Conservation (phyloP, 768 basidiomycete species). For the Rhizopogon salebrosus region DNA sequence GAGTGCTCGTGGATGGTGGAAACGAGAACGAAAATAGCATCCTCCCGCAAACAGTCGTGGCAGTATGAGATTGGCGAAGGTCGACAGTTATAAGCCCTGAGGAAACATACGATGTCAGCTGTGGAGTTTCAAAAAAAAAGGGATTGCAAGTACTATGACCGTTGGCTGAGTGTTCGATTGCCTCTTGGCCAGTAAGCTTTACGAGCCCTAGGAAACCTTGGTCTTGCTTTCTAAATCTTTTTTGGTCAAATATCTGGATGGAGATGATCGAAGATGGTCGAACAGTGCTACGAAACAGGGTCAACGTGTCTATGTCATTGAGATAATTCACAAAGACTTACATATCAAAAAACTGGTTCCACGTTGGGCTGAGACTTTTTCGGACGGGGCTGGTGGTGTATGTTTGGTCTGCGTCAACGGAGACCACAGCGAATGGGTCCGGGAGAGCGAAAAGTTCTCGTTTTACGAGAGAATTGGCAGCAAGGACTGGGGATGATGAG, state of each 20-base stretch:
- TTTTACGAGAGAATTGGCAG: conserved; percentile 69
- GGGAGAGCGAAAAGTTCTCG: conserved; percentile 77
- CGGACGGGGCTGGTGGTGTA: conserved; percentile 71
- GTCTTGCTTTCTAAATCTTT: conserved; percentile 82
- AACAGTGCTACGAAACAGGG: conserved; percentile 45
- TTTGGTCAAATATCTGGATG: conserved; percentile 88
- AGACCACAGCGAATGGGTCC: conserved; percentile 85
- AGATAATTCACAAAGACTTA: conserved; percentile 33
- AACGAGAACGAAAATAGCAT: conserved; percentile 61
- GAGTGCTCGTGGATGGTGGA: conserved; percentile 33
- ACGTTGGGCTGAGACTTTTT: conserved; percentile 65
- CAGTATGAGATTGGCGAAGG: conserved; percentile 24
- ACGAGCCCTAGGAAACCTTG: conserved; percentile 69
- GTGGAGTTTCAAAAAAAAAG: neutral
- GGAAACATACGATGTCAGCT: conserved; percentile 3
- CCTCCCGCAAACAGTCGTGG: conserved; percentile 69
- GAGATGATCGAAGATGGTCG: conserved; percentile 69
- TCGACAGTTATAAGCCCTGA: conserved; percentile 71
- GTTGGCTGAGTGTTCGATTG: conserved; percentile 42
- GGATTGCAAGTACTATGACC: conserved; percentile 35
- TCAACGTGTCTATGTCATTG: conserved; percentile 3
- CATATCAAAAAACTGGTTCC: conserved; percentile 87
- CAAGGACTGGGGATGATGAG: conserved; percentile 52
- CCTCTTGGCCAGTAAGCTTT: conserved; percentile 51
- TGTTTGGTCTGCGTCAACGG: conserved; percentile 80